Percentiles rank a stretch among this genome's conserved stretches.
Conservation (phyloP, 2,329 filamentous ascomycete species). For the Colletotrichum chrysophilum region DNA sequence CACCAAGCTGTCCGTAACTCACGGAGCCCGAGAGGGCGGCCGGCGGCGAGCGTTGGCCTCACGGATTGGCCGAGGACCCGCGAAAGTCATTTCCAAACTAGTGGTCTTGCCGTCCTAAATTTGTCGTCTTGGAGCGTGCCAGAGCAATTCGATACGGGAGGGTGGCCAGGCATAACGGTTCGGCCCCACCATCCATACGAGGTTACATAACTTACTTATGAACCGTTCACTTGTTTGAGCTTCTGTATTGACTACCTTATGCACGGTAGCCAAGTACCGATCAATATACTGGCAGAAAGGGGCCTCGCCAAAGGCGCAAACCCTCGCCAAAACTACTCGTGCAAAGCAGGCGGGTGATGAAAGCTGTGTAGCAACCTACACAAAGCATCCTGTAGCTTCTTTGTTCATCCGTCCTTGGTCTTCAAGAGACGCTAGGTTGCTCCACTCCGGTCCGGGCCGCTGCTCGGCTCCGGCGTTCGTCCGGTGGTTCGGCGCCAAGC, state of each 20-base stretch:
- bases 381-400: not conserved
- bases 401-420: not conserved
- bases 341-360: fast-evolving
- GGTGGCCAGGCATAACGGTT: not conserved
- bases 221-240: not conserved
- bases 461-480: not conserved
- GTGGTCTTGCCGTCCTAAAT: not conserved
- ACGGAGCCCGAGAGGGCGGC: not conserved
- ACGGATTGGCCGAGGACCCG: not conserved
- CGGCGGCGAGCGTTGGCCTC: not conserved
- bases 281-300: not conserved
- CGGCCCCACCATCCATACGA: not conserved
- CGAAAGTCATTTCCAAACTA: not conserved
- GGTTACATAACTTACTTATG: not conserved
- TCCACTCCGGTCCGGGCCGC: not conserved
- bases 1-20: not conserved
- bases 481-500: not conserved
- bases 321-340: not conserved
- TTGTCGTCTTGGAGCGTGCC: not conserved
- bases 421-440: not conserved
- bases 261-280: not conserved
- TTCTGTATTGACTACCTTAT: not conserved
- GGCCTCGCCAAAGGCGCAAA: not conserved
- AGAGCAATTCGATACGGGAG: not conserved
- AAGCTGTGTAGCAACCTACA: fast-evolving